Evolutionary conservation across 106 monocot genomes (phyloP), one percentile per base, ranked within the genome.

Genomic region (Platanthera guangdongensis): DNA sequence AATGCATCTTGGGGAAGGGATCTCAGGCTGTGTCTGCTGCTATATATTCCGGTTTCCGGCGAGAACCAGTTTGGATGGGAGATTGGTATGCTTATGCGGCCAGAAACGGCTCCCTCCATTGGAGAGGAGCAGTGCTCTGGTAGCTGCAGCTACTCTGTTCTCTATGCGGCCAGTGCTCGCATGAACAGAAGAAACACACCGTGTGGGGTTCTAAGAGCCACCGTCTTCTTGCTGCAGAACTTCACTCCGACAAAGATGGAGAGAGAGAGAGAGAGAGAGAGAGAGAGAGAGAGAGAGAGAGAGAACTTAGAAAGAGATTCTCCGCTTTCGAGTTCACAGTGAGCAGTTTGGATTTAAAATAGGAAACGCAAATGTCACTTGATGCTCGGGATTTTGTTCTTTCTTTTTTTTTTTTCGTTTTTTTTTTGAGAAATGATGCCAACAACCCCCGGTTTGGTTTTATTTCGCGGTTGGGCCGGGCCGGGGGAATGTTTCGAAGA

Each of bases 1-100:
- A 67, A 77, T 25, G 82, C 87, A 77, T 81, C 73, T 10, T 69
- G 54, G 9, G 95, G 89, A 19, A 95, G 84, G 14, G 64, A 4
- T n/a, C 76, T 70, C 15, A 75, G 79, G 9, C 64, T 10, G 84
- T 92, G 86, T 15, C 57, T 84, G 87, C 87, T 87, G 76, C 22
- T 75, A 76, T 92, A 91, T 70, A 95, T 75, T 16, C 95, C 95
- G 5, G 89, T 84, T 71, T 74, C 73, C 9, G 81, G 79, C 70
- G 68, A 87, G 83, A 76, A 92, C 57, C 80, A 85, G 72, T 7
- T 55, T 9, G 77, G 77, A 47, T 21, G 71, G 74, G 64, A 5
- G 49, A 64, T 47, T 3, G 60, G n/a, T 15, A 28, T 59, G 62
- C 62, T 28, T 48, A 7, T 3, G 51, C 74, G 80, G 7, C 51